These are phyloP conservation scores for Tetrahymena malaccensis DNA, from an alignment of 73 alveolate genomes.

Conservation along the genomic window DNA sequence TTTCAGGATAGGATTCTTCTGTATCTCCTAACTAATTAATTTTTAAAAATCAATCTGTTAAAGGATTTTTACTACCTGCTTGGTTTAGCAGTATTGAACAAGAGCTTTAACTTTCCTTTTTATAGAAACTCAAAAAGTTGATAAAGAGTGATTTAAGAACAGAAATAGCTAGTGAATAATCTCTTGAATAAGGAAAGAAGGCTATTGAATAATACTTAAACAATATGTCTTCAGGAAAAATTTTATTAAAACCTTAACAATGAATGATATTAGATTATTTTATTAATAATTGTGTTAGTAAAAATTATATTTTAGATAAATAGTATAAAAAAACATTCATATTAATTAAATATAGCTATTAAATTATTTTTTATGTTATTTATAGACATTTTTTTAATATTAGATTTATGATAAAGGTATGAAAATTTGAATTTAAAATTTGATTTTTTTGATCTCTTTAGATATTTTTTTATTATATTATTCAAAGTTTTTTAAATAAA, in stretches of 20 bases:
- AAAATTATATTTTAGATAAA: too few relatives aligned
- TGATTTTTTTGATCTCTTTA: too few relatives aligned
- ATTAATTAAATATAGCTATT: too few relatives aligned
- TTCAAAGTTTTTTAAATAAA: too few relatives aligned
- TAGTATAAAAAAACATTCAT: too few relatives aligned
- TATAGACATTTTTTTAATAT: too few relatives aligned
- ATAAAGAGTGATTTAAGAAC: neutral
- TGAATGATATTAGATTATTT: too few relatives aligned
- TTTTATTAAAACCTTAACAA: neutral
- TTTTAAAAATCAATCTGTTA: neutral
- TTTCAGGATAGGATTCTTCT: neutral
- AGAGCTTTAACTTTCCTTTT: neutral
- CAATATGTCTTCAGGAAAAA: neutral
- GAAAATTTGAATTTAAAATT: too few relatives aligned
- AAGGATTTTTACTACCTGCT: neutral
- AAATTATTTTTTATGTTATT: too few relatives aligned
- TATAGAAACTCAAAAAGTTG: neutral
- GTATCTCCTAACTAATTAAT: neutral
- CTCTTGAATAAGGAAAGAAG: neutral
- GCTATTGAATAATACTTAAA: neutral
- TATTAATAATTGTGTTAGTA: too few relatives aligned
- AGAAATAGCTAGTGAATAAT: neutral
- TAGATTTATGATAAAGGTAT: too few relatives aligned
- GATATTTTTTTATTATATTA: too few relatives aligned
- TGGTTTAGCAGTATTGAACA: neutral